phyloP scores from a whole-genome alignment of 2,329 filamentous ascomycete species.

The Keithomyces neogunnii region DNA sequence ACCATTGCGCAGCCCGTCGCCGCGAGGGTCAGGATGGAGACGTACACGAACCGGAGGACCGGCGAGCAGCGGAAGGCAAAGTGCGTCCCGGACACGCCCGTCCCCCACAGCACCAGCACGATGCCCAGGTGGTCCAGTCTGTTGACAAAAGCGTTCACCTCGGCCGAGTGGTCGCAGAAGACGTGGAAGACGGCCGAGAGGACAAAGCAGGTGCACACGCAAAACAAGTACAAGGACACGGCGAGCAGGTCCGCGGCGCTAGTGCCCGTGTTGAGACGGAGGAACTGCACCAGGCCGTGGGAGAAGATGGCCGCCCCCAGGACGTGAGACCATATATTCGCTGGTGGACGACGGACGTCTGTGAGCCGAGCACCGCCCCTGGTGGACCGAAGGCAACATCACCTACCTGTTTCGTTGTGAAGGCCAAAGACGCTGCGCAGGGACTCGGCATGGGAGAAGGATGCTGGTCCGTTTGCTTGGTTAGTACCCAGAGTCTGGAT shows the following conservation, averaged over 20 bases:
- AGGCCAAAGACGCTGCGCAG: not conserved
- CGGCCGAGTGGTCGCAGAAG: not conserved
- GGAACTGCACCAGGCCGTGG: not conserved
- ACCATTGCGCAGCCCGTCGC: not conserved
- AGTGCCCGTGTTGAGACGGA: not conserved
- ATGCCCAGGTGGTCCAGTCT: not conserved
- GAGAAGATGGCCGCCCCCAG: not conserved
- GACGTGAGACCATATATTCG: not conserved
- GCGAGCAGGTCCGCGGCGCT: not conserved
- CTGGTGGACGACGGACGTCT: not conserved
- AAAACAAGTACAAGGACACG: not conserved
- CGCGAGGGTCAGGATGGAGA: not conserved
- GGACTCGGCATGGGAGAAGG: not conserved
- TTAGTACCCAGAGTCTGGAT: not conserved
- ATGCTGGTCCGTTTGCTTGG: not conserved
- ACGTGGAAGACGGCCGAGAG: not conserved
- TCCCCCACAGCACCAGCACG: not conserved
- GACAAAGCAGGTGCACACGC: not conserved
- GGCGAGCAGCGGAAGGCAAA: not conserved
- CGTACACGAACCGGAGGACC: not conserved
- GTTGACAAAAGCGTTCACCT: not conserved
- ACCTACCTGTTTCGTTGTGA: not conserved
- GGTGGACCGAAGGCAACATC: not conserved
- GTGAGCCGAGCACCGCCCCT: not conserved
- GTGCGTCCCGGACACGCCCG: not conserved